These are phyloP conservation scores for Amborella trichopoda DNA, from an alignment of 164 flowering plant genomes.

Conservation along the genomic window DNA sequence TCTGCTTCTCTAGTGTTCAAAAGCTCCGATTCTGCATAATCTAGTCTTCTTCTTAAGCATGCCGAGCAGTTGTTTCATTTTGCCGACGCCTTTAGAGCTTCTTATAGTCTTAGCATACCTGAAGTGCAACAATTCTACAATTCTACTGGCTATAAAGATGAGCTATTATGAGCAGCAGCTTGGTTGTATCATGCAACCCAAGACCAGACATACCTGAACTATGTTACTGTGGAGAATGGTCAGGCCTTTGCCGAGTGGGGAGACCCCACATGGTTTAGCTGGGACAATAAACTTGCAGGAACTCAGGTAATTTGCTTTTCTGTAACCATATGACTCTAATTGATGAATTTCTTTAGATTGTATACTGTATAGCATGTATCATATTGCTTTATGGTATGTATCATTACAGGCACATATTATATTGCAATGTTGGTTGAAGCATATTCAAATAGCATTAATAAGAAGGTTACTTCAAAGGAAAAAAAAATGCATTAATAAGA, in stretches of 20 bases:
- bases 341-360: too few species aligned
- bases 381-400: too few species aligned
- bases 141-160: conserved; percentile 85
- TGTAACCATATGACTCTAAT: too few species aligned
- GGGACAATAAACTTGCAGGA: conserved; percentile 92
- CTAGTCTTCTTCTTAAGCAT: conserved; percentile 59
- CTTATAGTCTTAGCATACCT: conserved; percentile 61
- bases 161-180: conserved; percentile 92
- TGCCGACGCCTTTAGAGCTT: conserved; percentile 52
- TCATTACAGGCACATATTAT: too few species aligned
- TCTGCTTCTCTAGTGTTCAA: conserved; percentile 83
- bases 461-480: too few species aligned
- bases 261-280: conserved; percentile 84
- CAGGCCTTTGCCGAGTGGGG: conserved; percentile 52
- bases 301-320: conserved; percentile 87
- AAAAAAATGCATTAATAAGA: too few species aligned
- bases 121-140: conserved; percentile 57
- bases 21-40: conserved; percentile 39
- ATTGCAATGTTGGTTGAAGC: too few species aligned
- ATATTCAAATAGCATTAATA: too few species aligned
- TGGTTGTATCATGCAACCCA: conserved; percentile 96
- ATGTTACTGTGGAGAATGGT: conserved; percentile 54
- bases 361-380: too few species aligned
- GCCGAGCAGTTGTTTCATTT: conserved; percentile 61
- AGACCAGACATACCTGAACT: conserved; percentile 48